These are phyloP conservation scores for Vitis rotundifolia DNA, from an alignment of 164 flowering plant species.

Conservation along the genomic window DNA sequence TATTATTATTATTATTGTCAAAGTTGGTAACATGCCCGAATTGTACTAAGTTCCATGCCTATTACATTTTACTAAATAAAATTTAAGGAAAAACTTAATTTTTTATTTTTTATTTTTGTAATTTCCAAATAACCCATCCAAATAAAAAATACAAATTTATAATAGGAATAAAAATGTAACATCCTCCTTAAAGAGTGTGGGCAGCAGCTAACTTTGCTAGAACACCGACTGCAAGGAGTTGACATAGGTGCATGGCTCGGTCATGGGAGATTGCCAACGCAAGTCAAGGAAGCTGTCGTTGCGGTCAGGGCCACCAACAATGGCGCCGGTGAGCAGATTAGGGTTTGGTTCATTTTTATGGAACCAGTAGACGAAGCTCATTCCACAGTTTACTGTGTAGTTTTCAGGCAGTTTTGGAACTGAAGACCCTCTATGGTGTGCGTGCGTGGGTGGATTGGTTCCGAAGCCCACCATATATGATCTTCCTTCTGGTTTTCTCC, in stretches of 20 bases:
- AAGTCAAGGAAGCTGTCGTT: conserved; percentile 63
- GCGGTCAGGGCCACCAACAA: conserved; percentile 86
- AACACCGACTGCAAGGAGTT: conserved; percentile 28
- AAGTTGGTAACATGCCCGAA: too few species aligned
- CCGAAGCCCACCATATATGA: conserved; percentile 98
- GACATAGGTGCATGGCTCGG: conserved; percentile 76
- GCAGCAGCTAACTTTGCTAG: conserved; percentile 26
- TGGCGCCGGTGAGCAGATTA: conserved; percentile 91
- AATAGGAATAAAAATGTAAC: too few species aligned
- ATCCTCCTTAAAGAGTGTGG: background rate
- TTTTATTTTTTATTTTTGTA: too few species aligned
- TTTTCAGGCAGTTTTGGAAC: conserved; percentile 34
- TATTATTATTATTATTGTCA: too few species aligned
- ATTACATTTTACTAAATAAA: too few species aligned
- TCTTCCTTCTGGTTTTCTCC: conserved; percentile 63
- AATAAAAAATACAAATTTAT: too few species aligned
- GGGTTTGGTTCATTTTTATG: conserved; percentile 50
- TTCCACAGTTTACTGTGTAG: conserved; percentile 43
- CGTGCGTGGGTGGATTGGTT: conserved; percentile 58
- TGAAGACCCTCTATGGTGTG: conserved; percentile 92
- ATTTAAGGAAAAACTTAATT: too few species aligned
- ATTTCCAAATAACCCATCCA: too few species aligned
- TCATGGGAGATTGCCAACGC: conserved; percentile 48
- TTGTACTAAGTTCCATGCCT: too few species aligned
- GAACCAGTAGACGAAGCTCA: conserved; percentile 67